phyloP scores from a whole-genome alignment of 202 grass and related monocot species.

The Setaria viridis region DNA sequence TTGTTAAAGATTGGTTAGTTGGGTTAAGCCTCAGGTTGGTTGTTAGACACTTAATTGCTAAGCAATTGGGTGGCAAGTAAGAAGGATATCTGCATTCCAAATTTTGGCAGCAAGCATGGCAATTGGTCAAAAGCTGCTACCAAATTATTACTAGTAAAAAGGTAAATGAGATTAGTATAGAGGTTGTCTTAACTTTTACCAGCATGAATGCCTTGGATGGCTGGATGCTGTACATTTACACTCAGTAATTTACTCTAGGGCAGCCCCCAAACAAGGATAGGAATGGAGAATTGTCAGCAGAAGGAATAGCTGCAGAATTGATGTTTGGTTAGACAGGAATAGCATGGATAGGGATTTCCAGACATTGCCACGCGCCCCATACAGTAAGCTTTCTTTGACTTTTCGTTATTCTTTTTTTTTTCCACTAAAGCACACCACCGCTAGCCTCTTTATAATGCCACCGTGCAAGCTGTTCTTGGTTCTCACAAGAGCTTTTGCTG shows the following conservation, averaged over 20 bases:
- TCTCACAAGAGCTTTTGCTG: conserved; percentile 38
- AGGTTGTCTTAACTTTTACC: conserved; percentile 34
- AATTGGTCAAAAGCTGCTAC: conserved; percentile 25
- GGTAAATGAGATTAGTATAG: conserved; percentile 2
- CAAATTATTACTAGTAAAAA: conserved; percentile 24
- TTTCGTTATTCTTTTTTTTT: conserved; percentile 20
- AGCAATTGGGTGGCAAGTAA: conserved; percentile 9
- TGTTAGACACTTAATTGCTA: conserved; percentile 36
- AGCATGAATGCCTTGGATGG: conserved; percentile 1
- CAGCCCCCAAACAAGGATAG: conserved; percentile 7
- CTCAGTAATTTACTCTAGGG: conserved; percentile 1
- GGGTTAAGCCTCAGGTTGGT: conserved; percentile 7
- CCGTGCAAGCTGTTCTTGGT: conserved; percentile 37
- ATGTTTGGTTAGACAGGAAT: conserved; percentile 28
- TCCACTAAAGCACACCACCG: conserved; percentile 22
- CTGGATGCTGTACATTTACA: neutral
- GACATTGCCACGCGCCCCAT: neutral
- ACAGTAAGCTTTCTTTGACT: conserved; percentile 21
- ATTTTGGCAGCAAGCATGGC: conserved; percentile 24
- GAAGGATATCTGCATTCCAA: neutral
- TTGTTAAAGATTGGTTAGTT: conserved; percentile 21
- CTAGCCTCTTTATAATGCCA: conserved; percentile 42
- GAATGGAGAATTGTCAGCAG: conserved; percentile 30
- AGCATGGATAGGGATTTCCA: neutral
- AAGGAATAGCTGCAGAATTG: conserved; percentile 10